These are phyloP conservation scores for Cafeteria roenbergensis DNA, from an alignment of 108 stramenopile genomes.

Conservation along the genomic window DNA sequence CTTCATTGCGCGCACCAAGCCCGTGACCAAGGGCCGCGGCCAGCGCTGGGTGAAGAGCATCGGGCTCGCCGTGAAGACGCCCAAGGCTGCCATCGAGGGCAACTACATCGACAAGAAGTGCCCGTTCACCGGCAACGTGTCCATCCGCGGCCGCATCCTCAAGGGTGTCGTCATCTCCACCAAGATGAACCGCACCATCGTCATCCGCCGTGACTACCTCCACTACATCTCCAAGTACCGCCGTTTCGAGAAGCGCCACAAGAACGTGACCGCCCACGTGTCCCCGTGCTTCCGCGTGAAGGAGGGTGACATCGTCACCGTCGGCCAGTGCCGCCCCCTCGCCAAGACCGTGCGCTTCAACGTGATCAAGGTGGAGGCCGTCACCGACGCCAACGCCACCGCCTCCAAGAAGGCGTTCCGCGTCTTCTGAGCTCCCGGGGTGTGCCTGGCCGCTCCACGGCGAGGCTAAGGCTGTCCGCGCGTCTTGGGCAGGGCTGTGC, in stretches of 20 bases:
- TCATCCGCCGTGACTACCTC: slow-evolving; percentile 97
- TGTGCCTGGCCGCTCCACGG: too few relatives aligned
- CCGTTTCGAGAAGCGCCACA: slow-evolving; percentile 99
- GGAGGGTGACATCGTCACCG: slow-evolving; percentile 96
- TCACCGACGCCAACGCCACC: slow-evolving; percentile 23
- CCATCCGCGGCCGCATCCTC: slow-evolving; percentile 89
- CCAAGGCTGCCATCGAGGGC: slow-evolving; percentile 71
- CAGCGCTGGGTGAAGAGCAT: slow-evolving; percentile 77
- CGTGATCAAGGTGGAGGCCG: slow-evolving; percentile 30
- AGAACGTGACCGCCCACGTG: slow-evolving; percentile 93
- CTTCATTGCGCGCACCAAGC: slow-evolving; percentile 81
- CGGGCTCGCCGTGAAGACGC: slow-evolving; percentile 98
- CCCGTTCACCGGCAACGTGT: slow-evolving; percentile 98
- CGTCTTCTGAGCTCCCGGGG: slow-evolving; percentile 49
- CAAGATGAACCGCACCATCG: slow-evolving; percentile 98
- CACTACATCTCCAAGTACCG: slow-evolving; percentile 97
- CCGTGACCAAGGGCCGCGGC: slow-evolving; percentile 41
- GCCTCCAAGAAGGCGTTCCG: slow-evolving; percentile 54
- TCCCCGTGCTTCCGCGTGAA: slow-evolving; percentile 89
- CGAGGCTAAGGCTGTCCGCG: too few relatives aligned
- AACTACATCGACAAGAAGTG: slow-evolving; percentile 99
- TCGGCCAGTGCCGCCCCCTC: slow-evolving; percentile 99
- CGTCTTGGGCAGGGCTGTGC: too few relatives aligned
- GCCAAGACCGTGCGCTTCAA: slow-evolving; percentile 97
- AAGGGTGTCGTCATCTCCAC: slow-evolving; percentile 95